phyloP scores from a whole-genome alignment of 305 asterid species.

The Ilex paraguariensis region DNA sequence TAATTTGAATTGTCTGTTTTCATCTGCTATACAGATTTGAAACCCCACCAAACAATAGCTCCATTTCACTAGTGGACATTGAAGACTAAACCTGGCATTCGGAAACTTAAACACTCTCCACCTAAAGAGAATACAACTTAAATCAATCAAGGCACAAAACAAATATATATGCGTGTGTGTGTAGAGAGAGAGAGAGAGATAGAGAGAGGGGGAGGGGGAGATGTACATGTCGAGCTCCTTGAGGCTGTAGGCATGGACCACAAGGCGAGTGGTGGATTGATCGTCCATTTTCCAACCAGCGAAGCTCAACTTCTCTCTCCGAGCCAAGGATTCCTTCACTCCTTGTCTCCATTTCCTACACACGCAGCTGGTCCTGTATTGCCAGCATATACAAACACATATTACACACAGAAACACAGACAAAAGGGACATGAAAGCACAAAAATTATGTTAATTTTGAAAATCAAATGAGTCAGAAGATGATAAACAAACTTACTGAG shows the following conservation, averaged over 20 bases:
- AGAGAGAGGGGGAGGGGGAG: not conserved
- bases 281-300: constrained; percentile 91
- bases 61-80: no score
- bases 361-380: constrained; percentile 57
- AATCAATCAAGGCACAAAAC: no score
- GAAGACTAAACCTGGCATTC: no score
- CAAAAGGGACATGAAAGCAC: not conserved
- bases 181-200: not conserved
- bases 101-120: no score
- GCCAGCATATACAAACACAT: not conserved
- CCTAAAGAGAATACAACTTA: no score
- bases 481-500: constrained; percentile 48
- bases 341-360: constrained; percentile 87
- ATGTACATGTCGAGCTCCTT: constrained; percentile 81
- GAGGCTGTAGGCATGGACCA: constrained; percentile 63
- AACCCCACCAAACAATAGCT: no score
- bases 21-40: not conserved
- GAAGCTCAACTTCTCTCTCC: constrained; percentile 61
- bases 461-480: constrained; percentile 1
- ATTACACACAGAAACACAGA: not conserved
- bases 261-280: constrained; percentile 71
- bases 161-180: no score
- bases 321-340: constrained; percentile 62
- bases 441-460: not conserved
- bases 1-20: no score